Conservation (phyloP, 73 alveolate species). For the Paraurostyla sp. region DNA sequence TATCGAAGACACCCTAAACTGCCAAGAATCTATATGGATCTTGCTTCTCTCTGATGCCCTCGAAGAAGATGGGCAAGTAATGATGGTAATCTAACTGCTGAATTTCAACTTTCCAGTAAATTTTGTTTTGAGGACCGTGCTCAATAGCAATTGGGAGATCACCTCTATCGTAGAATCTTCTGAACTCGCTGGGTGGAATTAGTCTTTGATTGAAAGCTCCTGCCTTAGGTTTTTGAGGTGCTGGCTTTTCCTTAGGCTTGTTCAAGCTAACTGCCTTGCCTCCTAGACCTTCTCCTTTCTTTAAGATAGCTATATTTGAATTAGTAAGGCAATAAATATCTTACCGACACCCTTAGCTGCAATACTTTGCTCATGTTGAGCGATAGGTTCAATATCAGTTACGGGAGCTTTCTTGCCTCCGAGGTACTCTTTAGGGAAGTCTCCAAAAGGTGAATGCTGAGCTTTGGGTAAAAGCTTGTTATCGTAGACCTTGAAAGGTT, state of each 20-base stretch:
- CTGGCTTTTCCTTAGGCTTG: constrained; percentile 82
- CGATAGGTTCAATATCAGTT: constrained; percentile 36
- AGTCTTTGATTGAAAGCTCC: constrained; percentile 88
- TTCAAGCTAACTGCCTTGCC: constrained; percentile 94
- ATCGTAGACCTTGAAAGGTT: constrained; percentile 62
- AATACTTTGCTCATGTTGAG: constrained; percentile 27
- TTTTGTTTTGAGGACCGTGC: constrained; percentile 96
- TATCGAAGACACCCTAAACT: constrained; percentile 96
- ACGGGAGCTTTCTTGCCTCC: constrained; percentile 48
- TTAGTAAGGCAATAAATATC: constrained; percentile 23
- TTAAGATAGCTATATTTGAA: constrained; percentile 46
- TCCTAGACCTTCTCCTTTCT: constrained; percentile 89
- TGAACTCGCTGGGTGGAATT: constrained; percentile 86
- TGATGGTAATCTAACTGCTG: constrained; percentile 99
- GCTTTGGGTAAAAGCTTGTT: constrained; percentile 64
- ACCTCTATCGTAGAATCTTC: constrained; percentile 93
- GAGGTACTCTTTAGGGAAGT: constrained; percentile 97
- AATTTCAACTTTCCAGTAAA: constrained; percentile 94
- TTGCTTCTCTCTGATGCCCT: constrained; percentile 98
- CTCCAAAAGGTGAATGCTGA: constrained; percentile 98
- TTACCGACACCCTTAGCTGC: constrained; percentile 56
- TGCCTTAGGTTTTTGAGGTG: constrained; percentile 83
- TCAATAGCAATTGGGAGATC: constrained; percentile 84
- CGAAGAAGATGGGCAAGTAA: constrained; percentile 99
- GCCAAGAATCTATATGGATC: constrained; percentile 99